Percentiles rank a stretch among this genome's conserved stretches.
phyloP scores from a whole-genome alignment of 139 green algal species.

The Chlorella ohadii region DNA sequence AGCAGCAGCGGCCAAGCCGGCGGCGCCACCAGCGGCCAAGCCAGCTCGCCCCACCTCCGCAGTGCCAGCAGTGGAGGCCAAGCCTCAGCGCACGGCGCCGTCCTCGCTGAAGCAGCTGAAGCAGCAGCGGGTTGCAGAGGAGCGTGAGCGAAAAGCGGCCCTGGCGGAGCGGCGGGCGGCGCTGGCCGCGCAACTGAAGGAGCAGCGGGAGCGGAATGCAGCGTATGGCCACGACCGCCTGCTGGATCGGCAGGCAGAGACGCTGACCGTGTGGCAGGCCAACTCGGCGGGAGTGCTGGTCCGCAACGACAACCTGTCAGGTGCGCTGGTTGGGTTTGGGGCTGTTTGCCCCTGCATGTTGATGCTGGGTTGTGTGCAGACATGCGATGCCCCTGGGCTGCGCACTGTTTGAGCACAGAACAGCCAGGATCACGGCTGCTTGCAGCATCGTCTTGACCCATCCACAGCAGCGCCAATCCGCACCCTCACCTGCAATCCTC shows the following conservation, averaged over 20 bases:
- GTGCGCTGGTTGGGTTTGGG: neutral
- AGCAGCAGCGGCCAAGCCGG: neutral
- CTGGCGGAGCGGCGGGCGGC: too few relatives aligned
- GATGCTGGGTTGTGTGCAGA: too few relatives aligned
- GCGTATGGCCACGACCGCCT: neutral
- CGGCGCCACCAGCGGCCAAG: neutral
- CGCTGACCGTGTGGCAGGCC: constrained; percentile 38
- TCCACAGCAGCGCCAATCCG: too few relatives aligned
- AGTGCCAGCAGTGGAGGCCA: neutral
- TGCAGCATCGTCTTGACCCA: too few relatives aligned
- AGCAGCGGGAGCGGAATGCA: constrained; percentile 6
- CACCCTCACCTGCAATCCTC: too few relatives aligned
- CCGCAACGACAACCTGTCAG: constrained; percentile 13
- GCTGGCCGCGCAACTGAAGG: neutral
- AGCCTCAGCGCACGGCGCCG: neutral
- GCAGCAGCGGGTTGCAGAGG: neutral
- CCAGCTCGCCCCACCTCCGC: neutral
- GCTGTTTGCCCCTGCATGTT: too few relatives aligned
- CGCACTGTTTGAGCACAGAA: too few relatives aligned
- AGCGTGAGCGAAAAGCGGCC: neutral
- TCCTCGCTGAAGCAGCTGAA: neutral
- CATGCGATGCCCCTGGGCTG: too few relatives aligned
- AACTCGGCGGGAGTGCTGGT: constrained; percentile 43
- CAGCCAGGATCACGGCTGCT: too few relatives aligned
- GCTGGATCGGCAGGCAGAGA: neutral